Base-by-base conservation (phyloP, 2,329 filamentous ascomycete genomes). In the Periconia digitata region DNA sequence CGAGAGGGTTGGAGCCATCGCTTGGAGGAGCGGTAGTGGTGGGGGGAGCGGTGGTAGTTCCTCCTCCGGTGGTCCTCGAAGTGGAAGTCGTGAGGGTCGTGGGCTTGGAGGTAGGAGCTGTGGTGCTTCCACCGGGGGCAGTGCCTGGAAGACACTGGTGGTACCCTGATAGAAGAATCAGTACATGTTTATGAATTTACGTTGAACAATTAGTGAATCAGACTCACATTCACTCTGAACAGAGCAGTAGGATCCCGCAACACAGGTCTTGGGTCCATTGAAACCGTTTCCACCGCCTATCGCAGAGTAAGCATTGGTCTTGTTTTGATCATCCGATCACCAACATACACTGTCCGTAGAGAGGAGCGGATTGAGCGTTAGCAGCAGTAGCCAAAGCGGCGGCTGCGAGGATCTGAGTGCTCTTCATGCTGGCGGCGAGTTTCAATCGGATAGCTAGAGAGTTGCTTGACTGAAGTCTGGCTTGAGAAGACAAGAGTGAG, bases 1-100 rank as follows among this genome's bases (percentile, higher is more conserved):
- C 64, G 50, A 79, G 76, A 0, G 76, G 75, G 57, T 80, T 80
- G 10, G 79, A 80, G 8, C 27, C 10, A 74, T 15, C 37, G 36
- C 36, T 20, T 39, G 36, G 36, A 15, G 15, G 36, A 22, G 37
- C 5, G 10, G 16, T 15, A 22, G 37, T 7, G 36, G n/a, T 16
- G 37, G 27, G 3, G 8, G 16, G 22, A 22, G 37, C 7, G 36
- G n/a, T 16, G 37, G 27, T 6, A 12, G 76, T 35, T 36, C n/a
- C n/a, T n/a, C n/a, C n/a, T n/a, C n/a, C n/a, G n/a, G n/a, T n/a
- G n/a, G n/a, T n/a, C n/a, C n/a, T n/a, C n/a, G n/a, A n/a, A n/a
- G n/a, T n/a, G n/a, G n/a, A n/a, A n/a, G n/a, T n/a, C n/a, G n/a
- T n/a, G n/a, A n/a, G n/a, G n/a, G 37, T 22, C 43, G 44, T 4